Evolutionary conservation across 1,139 yeast genomes (phyloP).

Genomic region (Suhomyces maxii): DNA sequence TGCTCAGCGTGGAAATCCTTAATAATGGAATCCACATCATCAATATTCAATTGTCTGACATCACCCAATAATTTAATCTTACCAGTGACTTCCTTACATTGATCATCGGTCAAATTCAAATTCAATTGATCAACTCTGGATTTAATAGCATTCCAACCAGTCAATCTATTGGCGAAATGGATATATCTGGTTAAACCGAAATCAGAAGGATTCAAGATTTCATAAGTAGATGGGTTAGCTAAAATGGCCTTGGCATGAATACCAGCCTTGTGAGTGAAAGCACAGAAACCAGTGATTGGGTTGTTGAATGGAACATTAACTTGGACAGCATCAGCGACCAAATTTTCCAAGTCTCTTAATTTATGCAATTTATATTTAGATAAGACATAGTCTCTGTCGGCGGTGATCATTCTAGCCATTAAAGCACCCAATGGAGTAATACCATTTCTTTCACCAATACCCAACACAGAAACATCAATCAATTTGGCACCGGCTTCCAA

Average conservation of each 20-base stretch:
- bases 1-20: slow-evolving; percentile 45
- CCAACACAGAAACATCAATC: slow-evolving; percentile 58
- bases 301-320: slow-evolving; percentile 61
- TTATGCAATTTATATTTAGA: slow-evolving; percentile 56
- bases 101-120: slow-evolving; percentile 52
- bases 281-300: slow-evolving; percentile 64
- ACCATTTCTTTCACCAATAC: slow-evolving; percentile 63
- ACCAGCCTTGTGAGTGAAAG: slow-evolving; percentile 63
- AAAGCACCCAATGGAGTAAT: slow-evolving; percentile 62
- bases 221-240: slow-evolving; percentile 62
- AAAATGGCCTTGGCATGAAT: slow-evolving; percentile 61
- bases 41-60: slow-evolving; percentile 49
- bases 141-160: slow-evolving; percentile 56
- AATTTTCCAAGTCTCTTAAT: slow-evolving; percentile 55
- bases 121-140: slow-evolving; percentile 50
- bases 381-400: slow-evolving; percentile 57
- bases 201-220: slow-evolving; percentile 56
- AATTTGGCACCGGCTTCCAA: slow-evolving; percentile 62
- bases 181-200: slow-evolving; percentile 58
- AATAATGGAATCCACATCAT: slow-evolving; percentile 50
- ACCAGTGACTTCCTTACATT: slow-evolving; percentile 54
- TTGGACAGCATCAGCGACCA: slow-evolving; percentile 59
- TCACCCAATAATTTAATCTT: slow-evolving; percentile 59
- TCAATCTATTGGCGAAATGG: slow-evolving; percentile 59
- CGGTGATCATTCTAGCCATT: slow-evolving; percentile 63